These are phyloP conservation scores for Xylaria intraflava DNA, from an alignment of 495 filamentous ascomycete species.

Conservation along the genomic window DNA sequence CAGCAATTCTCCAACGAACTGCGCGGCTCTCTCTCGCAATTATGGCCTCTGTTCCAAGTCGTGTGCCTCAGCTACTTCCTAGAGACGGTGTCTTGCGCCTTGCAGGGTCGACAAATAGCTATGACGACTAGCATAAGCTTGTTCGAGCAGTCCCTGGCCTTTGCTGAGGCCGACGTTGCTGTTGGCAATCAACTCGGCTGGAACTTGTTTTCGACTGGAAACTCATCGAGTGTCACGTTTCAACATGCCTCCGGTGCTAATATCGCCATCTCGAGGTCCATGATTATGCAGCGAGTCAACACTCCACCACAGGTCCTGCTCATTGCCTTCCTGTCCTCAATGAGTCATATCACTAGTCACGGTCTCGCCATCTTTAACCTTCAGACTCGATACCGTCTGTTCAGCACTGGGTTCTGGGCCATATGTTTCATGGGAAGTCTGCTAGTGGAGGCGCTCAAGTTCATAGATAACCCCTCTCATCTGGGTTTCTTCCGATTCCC, in stretches of 20 bases:
- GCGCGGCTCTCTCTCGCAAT: slow-evolving; percentile 66
- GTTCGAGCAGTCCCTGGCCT: slow-evolving; percentile 93
- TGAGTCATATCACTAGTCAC: slow-evolving; percentile 83
- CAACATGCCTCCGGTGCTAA: slow-evolving; percentile 33
- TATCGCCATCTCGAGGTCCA: slow-evolving; percentile 47
- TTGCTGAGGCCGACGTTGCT: slow-evolving; percentile 88
- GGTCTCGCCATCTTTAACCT: slow-evolving; percentile 70
- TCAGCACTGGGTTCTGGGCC: slow-evolving; percentile 85
- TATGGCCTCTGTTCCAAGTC: slow-evolving; percentile 84
- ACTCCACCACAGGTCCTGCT: slow-evolving; percentile 84
- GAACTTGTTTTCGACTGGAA: slow-evolving; percentile 47
- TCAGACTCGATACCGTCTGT: slow-evolving; percentile 67
- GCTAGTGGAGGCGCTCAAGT: slow-evolving; percentile 58
- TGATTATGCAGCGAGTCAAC: slow-evolving; percentile 59
- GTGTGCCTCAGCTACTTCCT: slow-evolving; percentile 82
- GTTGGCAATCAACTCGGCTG: slow-evolving; percentile 69
- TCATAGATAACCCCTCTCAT: slow-evolving; percentile 41
- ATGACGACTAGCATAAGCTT: slow-evolving; percentile 94
- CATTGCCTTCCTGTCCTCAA: slow-evolving; percentile 77
- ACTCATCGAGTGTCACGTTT: slow-evolving; percentile 30
- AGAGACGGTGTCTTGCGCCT: slow-evolving; percentile 76
- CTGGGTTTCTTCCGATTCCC: slow-evolving; percentile 67
- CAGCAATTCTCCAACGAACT: slow-evolving; percentile 38
- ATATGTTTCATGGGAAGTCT: slow-evolving; percentile 79
- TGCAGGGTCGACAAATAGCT: slow-evolving; percentile 74